These are phyloP conservation scores for Iberis pinnata DNA, from an alignment of 345 rosid genomes.

Conservation along the genomic window DNA sequence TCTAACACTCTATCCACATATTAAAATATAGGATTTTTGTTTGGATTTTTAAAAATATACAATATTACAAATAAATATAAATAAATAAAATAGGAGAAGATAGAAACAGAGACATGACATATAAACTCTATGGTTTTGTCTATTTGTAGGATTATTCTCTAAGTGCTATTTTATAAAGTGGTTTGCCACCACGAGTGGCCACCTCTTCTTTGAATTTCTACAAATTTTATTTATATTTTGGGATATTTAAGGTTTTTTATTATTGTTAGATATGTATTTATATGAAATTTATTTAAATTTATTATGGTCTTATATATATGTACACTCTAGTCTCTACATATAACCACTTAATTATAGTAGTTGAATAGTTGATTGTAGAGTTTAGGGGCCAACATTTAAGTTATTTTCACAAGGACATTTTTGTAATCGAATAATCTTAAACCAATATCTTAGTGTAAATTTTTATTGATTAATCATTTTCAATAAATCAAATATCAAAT, in stretches of 20 bases:
- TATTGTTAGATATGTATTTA: neutral
- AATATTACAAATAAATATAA: neutral
- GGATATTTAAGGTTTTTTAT: constrained; percentile 13
- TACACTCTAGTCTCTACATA: too few species aligned
- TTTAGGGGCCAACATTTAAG: too few species aligned
- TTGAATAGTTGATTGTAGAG: too few species aligned
- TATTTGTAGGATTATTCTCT: constrained; percentile 28
- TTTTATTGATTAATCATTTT: too few species aligned
- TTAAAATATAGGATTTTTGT: constrained; percentile 1
- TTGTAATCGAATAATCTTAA: too few species aligned
- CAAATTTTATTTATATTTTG: constrained; percentile 6
- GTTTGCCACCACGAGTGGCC: constrained; percentile 36
- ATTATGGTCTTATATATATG: too few species aligned
- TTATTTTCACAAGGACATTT: too few species aligned
- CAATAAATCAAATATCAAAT: too few species aligned
- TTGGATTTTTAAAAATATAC: neutral
- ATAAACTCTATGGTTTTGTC: constrained; percentile 19
- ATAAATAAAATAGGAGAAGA: constrained; percentile 7
- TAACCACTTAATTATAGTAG: too few species aligned
- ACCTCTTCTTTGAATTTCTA: constrained; percentile 23
- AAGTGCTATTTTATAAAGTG: constrained; percentile 29
- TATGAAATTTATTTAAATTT: neutral
- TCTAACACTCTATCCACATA: constrained; percentile 25
- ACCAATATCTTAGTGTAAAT: too few species aligned
- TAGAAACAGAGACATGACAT: constrained; percentile 29